A percentile compares a stretch with the other conserved stretches of the same genome.
These are phyloP conservation scores for Podaxis sp. DNA, from an alignment of 768 basidiomycete species.

Conservation along the genomic window DNA sequence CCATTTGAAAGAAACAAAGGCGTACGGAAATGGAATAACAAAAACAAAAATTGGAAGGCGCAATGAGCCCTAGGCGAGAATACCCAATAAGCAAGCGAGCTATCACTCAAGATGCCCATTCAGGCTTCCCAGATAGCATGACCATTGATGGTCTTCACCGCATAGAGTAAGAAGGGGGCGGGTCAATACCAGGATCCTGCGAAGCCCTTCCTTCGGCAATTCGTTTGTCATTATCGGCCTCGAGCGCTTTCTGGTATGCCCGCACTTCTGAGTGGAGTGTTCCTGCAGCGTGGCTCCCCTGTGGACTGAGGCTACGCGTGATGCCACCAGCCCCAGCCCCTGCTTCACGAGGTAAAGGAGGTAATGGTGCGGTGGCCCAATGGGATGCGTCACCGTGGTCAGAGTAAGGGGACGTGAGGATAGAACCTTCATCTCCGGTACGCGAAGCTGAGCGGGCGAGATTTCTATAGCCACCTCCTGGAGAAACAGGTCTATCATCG, in stretches of 20 bases:
- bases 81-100: not conserved
- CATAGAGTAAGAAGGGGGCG: conserved; percentile 11
- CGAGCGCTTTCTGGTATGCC: conserved; percentile 27
- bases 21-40: not conserved
- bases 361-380: not conserved
- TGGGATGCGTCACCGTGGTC: not conserved
- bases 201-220: not conserved
- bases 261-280: conserved; percentile 23
- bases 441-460: not conserved
- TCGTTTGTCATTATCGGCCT: conserved; percentile 19
- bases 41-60: not conserved
- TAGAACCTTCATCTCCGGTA: conserved; percentile 1
- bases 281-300: conserved; percentile 1
- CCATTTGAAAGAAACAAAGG: not conserved
- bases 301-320: conserved; percentile 2
- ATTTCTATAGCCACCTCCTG: not conserved
- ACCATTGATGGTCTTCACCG: not conserved
- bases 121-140: not conserved
- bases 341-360: conserved; percentile 4
- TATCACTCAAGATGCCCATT: not conserved
- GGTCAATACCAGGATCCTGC: conserved; percentile 1
- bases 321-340: not conserved
- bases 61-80: not conserved
- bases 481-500: not conserved
- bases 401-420: conserved; percentile 13